These are phyloP conservation scores for Linum usitatissimum DNA, from an alignment of 345 rosid genomes.

Conservation along the genomic window DNA sequence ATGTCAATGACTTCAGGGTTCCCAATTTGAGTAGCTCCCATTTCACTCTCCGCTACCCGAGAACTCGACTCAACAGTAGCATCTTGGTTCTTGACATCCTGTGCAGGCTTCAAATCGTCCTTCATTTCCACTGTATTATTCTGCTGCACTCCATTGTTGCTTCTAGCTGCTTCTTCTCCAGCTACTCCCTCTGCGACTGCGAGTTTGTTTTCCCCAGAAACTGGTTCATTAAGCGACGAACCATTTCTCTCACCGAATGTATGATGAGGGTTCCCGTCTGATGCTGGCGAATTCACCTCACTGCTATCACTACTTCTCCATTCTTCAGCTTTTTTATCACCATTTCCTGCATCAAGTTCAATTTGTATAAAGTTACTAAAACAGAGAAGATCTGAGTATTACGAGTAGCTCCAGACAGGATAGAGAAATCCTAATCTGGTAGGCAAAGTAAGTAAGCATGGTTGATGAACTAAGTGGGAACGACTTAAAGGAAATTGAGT, in stretches of 20 bases:
- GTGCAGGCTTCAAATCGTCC: slow-evolving; percentile 27
- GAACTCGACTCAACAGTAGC: slow-evolving; percentile 13
- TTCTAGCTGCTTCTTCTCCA: slow-evolving; percentile 16
- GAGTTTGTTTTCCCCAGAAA: slow-evolving; percentile 21
- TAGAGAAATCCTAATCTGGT: too few species aligned
- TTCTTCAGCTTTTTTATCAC: slow-evolving; percentile 41
- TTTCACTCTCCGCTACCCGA: slow-evolving; percentile 17
- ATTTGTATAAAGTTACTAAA: too few species aligned
- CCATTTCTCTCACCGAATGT: slow-evolving; percentile 25
- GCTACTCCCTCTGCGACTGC: slow-evolving; percentile 9
- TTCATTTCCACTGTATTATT: slow-evolving; percentile 18
- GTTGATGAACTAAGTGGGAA: too few species aligned
- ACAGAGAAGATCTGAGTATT: background rate
- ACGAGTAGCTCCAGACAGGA: background rate
- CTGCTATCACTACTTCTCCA: slow-evolving; percentile 56
- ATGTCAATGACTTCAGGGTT: slow-evolving; percentile 22
- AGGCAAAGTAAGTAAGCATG: too few species aligned
- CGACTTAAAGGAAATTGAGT: too few species aligned
- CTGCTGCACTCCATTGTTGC: slow-evolving; percentile 11
- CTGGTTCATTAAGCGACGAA: slow-evolving; percentile 17
- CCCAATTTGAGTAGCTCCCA: slow-evolving; percentile 15
- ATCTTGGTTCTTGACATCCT: slow-evolving; percentile 20
- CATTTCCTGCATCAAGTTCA: slow-evolving; percentile 31
- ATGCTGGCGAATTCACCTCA: slow-evolving; percentile 42
- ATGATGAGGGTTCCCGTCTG: slow-evolving; percentile 35